Evolutionary conservation across 495 filamentous ascomycete species (phyloP), one percentile per base, ranked within the genome.

Genomic region (Hyaloscypha bicolor): DNA sequence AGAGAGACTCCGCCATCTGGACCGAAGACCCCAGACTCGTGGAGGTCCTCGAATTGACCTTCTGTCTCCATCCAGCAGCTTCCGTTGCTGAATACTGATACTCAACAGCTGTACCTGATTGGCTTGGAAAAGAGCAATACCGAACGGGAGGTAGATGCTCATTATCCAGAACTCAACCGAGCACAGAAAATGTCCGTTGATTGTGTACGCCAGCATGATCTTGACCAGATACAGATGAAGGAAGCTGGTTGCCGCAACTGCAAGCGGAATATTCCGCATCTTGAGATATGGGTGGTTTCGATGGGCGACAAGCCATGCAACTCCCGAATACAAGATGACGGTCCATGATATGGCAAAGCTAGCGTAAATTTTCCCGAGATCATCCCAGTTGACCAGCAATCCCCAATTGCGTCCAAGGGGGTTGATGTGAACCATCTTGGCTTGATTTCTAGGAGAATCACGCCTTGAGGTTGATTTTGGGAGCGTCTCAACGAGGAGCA

Each of bases 101-200:
- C 87, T 79, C n/a, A 91, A 79, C 71, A 91, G 87, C 64, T 87
- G 87, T 68, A 78, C 82, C 74, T 90, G 90, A 51, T 84, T 83
- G 51, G 85, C 90, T 71, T 92, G 89, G 76, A 92, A 93, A 3
- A 91, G 76, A 21, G 86, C 89, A 68, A 92, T 84, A 32, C 90
- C 90, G 31, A 87, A 82, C 4, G 90, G 90, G 35, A 92, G 79
- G 74, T 85, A 89, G 52, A 87, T 82, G 60, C 87, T 83, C 90
- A 93, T 93, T 73, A 91, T 81, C 88, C 90, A 93, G 76, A 83
- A 93, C 72, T 91, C 83, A 21, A 77, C 72, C 33, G 78, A 77
- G 56, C 86, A 88, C 0, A 87, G 85, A 63, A 88, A 83, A 8
- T 82, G 69, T 2, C 86, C 76, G 14, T 91, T 90, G 29, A 86